Percentiles rank a stretch among this genome's conserved stretches.
These are phyloP conservation scores for Eucommia ulmoides DNA, from an alignment of 257 asterid species.

Conservation along the genomic window DNA sequence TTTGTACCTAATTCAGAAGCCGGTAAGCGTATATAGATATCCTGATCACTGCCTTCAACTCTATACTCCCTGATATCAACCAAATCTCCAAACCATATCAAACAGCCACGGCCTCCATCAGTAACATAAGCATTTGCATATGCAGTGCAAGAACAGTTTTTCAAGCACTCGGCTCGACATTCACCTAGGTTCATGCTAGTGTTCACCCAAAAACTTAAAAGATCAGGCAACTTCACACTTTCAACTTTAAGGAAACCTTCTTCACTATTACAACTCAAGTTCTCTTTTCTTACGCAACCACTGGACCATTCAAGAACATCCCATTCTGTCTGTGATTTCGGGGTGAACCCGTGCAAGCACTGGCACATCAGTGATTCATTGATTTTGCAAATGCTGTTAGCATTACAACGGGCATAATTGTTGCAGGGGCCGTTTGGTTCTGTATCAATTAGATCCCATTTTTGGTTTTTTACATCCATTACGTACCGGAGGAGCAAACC, in stretches of 20 bases:
- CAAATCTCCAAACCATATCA: constrained; percentile 14
- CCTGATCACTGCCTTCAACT: constrained; percentile 3
- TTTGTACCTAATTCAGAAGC: constrained; percentile 22
- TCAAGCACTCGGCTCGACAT: constrained; percentile 13
- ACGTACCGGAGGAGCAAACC: no score
- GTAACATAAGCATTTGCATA: constrained; percentile 9
- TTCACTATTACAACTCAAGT: constrained; percentile 3
- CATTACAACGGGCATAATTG: constrained; percentile 12
- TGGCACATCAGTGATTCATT: constrained; percentile 7
- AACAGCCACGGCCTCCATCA: constrained; percentile 11
- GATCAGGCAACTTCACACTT: constrained; percentile 17
- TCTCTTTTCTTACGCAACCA: constrained; percentile 11
- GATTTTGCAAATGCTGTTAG: constrained; percentile 11
- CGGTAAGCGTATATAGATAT: constrained; percentile 9
- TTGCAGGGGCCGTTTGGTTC: constrained; percentile 9
- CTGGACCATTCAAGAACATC: constrained; percentile 9
- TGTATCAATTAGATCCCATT: no score
- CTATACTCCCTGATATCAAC: constrained; percentile 9
- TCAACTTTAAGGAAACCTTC: constrained; percentile 7
- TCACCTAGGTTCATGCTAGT: constrained; percentile 7
- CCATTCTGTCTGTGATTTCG: constrained; percentile 11
- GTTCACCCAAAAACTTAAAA: constrained; percentile 2
- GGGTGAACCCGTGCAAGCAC: constrained; percentile 15
- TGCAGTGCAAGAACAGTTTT: constrained; percentile 15
- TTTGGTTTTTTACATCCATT: no score